Conservation (phyloP, 768 basidiomycete genomes). For the Pisolithus orientalis region DNA sequence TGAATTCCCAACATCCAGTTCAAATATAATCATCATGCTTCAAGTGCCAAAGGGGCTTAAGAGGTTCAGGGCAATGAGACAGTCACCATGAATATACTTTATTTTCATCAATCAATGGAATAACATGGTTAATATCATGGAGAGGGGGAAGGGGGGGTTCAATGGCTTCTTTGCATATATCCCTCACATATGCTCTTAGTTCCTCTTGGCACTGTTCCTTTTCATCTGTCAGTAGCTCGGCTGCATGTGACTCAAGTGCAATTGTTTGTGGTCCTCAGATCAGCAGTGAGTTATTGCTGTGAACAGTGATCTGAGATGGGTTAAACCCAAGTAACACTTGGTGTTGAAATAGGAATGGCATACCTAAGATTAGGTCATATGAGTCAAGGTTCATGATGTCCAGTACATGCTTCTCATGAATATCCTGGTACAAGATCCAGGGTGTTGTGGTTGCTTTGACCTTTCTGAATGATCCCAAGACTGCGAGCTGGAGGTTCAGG, state of each 20-base stretch:
- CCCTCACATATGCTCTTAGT: conserved; percentile 16
- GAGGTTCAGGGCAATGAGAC: too few species aligned
- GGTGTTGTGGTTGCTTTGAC: neutral
- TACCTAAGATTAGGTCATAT: conserved; percentile 36
- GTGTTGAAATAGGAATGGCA: conserved; percentile 33
- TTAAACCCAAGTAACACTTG: conserved; percentile 13
- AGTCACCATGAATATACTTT: too few species aligned
- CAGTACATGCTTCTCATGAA: conserved; percentile 22
- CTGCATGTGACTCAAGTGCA: neutral
- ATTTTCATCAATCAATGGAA: conserved; percentile 8
- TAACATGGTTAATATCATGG: too few species aligned
- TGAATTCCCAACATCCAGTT: too few species aligned
- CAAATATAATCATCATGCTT: too few species aligned
- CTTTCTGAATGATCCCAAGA: too few species aligned
- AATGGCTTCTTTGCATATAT: conserved; percentile 17
- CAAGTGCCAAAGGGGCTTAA: too few species aligned
- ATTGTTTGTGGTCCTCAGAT: too few species aligned
- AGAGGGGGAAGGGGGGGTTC: conserved; percentile 27
- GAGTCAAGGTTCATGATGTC: conserved; percentile 32
- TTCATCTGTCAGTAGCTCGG: too few species aligned
- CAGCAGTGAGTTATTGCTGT: too few species aligned
- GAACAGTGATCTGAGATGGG: too few species aligned
- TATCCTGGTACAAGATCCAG: conserved; percentile 12
- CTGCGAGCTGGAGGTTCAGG: too few species aligned
- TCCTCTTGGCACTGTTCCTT: neutral